Base-by-base conservation (phyloP, 202 grass and related monocot species). In the Sporobolus alterniflorus region DNA sequence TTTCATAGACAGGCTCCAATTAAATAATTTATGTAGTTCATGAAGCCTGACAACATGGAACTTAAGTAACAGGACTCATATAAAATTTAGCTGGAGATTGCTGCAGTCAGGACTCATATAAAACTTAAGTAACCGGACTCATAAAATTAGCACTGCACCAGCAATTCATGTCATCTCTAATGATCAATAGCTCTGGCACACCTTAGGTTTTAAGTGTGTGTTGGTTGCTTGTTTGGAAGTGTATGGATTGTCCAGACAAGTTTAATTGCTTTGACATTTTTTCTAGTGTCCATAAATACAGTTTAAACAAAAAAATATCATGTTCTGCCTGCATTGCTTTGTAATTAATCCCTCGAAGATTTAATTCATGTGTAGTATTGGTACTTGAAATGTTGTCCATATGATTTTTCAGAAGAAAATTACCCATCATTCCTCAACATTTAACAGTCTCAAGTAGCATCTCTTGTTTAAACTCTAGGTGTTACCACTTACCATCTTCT, bases 11-110 rank as follows among this genome's bases (percentile, higher is more conserved):
- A 28, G 18, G n/a, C 36, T 59, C 36, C 21, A 72, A 8, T 77
- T 47, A 83, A 54, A 36, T 73, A 62, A 44, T 41, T 43, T n/a
- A 64, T 62, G 13, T 28, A 73, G 24, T 63, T 61, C 39, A 63
- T 56, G 41, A 30, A 39, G 77, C 59, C 30, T 79, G 28, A 20
- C 73, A 54, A 25, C 25, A 54, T 65, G 21, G 9, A 40, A 76
- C n/a, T 22, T 4, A 64, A 50, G 31, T 87, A 36, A 65, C 42
- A 25, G 30, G 18, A 56, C 36, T 47, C 22, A 29, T 46, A 65
- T 46, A 65, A 61, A 50, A 12, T 65, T 71, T 70, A 72, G 13
- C 48, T 15, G 17, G 51, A 84, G 3, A 63, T 32, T 71, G 39
- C 80, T 36, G 51, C 3, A 40, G 20, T 50, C 50, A n/a, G 4